Percentiles rank a stretch among this genome's conserved stretches.
These are phyloP conservation scores for Agaricus subrufescens DNA, from an alignment of 768 basidiomycete species.

Conservation along the genomic window DNA sequence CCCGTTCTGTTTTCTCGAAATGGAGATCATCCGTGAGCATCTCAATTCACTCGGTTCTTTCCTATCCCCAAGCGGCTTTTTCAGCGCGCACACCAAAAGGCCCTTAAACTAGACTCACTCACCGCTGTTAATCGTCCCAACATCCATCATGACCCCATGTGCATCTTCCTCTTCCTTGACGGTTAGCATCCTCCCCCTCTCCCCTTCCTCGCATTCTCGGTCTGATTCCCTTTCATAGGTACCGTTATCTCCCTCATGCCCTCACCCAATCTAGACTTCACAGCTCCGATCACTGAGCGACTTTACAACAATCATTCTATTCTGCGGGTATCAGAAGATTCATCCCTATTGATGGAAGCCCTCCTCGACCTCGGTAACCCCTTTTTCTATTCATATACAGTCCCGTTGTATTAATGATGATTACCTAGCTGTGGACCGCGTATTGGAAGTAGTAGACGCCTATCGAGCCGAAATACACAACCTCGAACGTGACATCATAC, in stretches of 20 bases:
- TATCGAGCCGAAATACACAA: constrained; percentile 57
- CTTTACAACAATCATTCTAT: constrained; percentile 54
- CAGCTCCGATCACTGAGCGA: constrained; percentile 52
- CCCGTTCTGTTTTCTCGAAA: constrained; percentile 20
- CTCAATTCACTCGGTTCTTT: constrained; percentile 11
- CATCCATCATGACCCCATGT: constrained; percentile 55
- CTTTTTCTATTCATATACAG: neutral
- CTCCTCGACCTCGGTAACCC: constrained; percentile 47
- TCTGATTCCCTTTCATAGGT: constrained; percentile 22
- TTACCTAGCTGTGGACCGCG: constrained; percentile 53
- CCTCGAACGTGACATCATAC: constrained; percentile 53
- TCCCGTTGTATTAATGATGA: neutral
- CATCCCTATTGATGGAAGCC: constrained; percentile 56
- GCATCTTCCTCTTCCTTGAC: constrained; percentile 60
- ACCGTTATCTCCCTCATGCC: constrained; percentile 59
- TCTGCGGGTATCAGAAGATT: constrained; percentile 56
- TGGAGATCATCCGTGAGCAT: constrained; percentile 12
- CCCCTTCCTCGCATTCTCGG: neutral
- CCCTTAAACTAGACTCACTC: constrained; percentile 21
- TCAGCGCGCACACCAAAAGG: constrained; percentile 12
- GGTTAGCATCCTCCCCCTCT: constrained; percentile 25
- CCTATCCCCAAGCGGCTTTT: neutral
- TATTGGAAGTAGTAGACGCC: constrained; percentile 61
- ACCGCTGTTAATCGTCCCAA: constrained; percentile 50
- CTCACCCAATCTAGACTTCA: constrained; percentile 39